Evolutionary conservation across 2,329 filamentous ascomycete genomes (phyloP).

Genomic region (Lecanosticta acicola): DNA sequence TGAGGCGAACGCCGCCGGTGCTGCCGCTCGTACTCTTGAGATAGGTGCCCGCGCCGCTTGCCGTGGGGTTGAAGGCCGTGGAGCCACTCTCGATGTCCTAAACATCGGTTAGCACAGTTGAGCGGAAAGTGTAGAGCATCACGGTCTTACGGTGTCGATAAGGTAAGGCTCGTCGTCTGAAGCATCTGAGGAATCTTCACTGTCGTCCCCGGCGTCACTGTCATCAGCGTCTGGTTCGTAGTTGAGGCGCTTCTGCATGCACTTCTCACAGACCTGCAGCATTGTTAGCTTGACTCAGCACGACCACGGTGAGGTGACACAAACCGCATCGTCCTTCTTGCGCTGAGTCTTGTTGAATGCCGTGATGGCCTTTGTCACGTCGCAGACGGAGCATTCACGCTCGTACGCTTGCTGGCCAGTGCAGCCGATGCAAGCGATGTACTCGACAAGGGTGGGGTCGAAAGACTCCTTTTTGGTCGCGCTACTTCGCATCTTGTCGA

Average conservation of each 20-base stretch:
- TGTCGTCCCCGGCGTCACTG: slow-evolving; percentile 6
- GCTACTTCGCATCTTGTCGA: neutral
- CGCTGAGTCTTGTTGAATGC: slow-evolving; percentile 25
- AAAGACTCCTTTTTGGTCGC: neutral
- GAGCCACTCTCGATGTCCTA: neutral
- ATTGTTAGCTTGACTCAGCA: neutral
- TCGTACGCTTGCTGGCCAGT: slow-evolving; percentile 19
- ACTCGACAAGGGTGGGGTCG: neutral
- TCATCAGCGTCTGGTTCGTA: slow-evolving; percentile 16
- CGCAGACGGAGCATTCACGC: slow-evolving; percentile 24
- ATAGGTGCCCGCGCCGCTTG: slow-evolving; percentile 9
- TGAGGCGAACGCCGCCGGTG: slow-evolving; percentile 11
- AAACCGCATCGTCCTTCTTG: slow-evolving; percentile 21
- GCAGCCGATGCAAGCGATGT: slow-evolving; percentile 19
- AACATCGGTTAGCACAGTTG: neutral
- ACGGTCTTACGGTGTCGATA: neutral
- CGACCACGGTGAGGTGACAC: neutral
- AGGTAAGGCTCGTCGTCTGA: neutral
- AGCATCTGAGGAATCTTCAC: slow-evolving; percentile 2
- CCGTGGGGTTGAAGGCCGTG: neutral
- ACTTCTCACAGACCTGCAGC: slow-evolving; percentile 20
- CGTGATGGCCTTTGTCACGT: slow-evolving; percentile 19
- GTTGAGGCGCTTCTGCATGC: slow-evolving; percentile 16
- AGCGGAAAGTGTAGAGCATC: too few species aligned
- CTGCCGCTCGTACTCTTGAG: slow-evolving; percentile 6